Conservation (phyloP, 306 rosid species). For the Cucurbita pepo region DNA sequence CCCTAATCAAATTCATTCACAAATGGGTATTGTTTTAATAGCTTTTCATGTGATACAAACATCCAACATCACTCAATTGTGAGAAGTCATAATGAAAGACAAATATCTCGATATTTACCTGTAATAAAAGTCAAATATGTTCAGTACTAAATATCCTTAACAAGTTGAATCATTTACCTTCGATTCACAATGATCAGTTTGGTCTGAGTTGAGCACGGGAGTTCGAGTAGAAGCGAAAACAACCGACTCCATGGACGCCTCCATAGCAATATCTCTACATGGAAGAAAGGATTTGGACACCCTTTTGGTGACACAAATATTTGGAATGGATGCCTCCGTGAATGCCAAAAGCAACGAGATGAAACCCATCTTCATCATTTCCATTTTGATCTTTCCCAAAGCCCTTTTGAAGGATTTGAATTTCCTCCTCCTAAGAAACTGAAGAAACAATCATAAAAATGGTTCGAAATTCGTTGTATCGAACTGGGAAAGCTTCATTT, state of each 20-base stretch:
- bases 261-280: slow-evolving; percentile 15
- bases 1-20: slow-evolving; percentile 14
- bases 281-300: slow-evolving; percentile 35
- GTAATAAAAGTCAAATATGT: not conserved
- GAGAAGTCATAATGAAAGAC: no score
- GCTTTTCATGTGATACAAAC: no score
- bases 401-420: slow-evolving; percentile 35
- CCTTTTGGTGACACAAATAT: slow-evolving; percentile 29
- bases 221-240: slow-evolving; percentile 5
- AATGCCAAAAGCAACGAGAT: slow-evolving; percentile 39
- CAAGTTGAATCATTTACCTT: slow-evolving; percentile 15
- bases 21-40: not conserved
- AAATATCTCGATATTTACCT: no score
- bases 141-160: not conserved
- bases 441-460: not conserved
- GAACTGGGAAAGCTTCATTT: not conserved
- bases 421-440: slow-evolving; percentile 28
- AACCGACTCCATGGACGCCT: not conserved
- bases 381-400: slow-evolving; percentile 38
- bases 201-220: not conserved
- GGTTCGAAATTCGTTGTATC: not conserved
- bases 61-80: no score
- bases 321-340: slow-evolving; percentile 36
- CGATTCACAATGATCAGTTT: slow-evolving; percentile 24
- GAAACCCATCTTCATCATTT: slow-evolving; percentile 48